These are phyloP conservation scores for Plenodomus lindquistii DNA, from an alignment of 2,329 filamentous ascomycete species.

Conservation along the genomic window DNA sequence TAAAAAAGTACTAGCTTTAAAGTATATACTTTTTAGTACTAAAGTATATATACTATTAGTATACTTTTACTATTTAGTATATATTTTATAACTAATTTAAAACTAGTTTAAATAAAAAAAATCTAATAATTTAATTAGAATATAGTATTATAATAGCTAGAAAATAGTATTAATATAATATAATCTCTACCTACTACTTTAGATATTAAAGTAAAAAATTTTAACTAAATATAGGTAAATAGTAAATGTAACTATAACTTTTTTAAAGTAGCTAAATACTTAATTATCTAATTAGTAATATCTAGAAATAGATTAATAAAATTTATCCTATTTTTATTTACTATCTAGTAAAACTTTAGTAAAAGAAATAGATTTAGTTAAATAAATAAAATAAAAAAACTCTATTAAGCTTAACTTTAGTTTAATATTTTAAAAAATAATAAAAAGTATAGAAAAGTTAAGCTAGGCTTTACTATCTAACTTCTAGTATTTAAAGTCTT, in stretches of 20 bases:
- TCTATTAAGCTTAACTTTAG: slow-evolving; percentile 44
- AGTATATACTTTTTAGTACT: slow-evolving; percentile 48
- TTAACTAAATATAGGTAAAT: slow-evolving; percentile 4
- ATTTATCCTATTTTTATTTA: slow-evolving; percentile 18
- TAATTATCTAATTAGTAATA: slow-evolving; percentile 35
- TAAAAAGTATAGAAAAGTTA: slow-evolving; percentile 50
- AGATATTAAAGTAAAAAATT: slow-evolving; percentile 13
- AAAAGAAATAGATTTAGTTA: slow-evolving; percentile 16
- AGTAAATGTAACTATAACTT: slow-evolving; percentile 8
- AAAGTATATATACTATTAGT: slow-evolving; percentile 3
- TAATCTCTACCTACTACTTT: slow-evolving; percentile 53
- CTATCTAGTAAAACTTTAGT: slow-evolving; percentile 22
- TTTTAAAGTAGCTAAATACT: slow-evolving; percentile 48
- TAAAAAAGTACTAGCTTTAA: slow-evolving; percentile 34
- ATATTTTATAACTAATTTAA: slow-evolving; percentile 8
- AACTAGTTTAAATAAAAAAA: slow-evolving; percentile 46
- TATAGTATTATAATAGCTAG: slow-evolving; percentile 48
- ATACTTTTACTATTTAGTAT: not conserved
- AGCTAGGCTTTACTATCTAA: not conserved
- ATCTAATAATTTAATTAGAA: slow-evolving; percentile 15
- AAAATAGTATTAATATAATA: slow-evolving; percentile 49
- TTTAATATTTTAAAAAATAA: slow-evolving; percentile 52
- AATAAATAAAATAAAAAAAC: slow-evolving; percentile 17
- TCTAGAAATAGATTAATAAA: slow-evolving; percentile 25
- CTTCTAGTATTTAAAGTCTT: too few relatives aligned